Evolutionary conservation across 345 rosid species (phyloP).

Genomic region (Orychophragmus violaceus): DNA sequence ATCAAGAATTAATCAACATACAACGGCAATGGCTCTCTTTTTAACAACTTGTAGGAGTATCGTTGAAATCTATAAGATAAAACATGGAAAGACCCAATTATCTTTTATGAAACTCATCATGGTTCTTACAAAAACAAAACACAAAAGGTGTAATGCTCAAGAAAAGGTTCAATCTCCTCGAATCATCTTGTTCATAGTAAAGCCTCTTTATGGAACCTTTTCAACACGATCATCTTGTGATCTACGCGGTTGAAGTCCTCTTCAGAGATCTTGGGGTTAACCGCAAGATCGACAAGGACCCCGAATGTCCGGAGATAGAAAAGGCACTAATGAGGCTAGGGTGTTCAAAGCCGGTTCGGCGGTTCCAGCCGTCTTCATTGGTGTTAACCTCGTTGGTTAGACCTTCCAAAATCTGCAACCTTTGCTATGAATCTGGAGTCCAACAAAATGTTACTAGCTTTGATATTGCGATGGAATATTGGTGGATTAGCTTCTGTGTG

Average conservation of each 20-base stretch:
- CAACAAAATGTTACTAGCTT: no score
- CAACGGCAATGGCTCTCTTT: conserved; percentile 1
- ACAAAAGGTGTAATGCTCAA: background rate
- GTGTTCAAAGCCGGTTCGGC: conserved; percentile 56
- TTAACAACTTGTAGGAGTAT: conserved; percentile 17
- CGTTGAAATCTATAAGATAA: background rate
- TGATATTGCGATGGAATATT: no score
- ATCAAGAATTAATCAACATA: conserved; percentile 5
- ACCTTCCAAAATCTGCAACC: no score
- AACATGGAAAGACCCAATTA: background rate
- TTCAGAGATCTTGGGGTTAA: conserved; percentile 65
- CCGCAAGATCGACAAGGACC: conserved; percentile 64
- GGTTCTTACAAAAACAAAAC: background rate
- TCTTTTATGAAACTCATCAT: background rate
- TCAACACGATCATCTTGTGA: conserved; percentile 7
- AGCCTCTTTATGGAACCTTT: conserved; percentile 7
- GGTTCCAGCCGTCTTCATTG: conserved; percentile 70
- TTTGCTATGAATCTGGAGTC: no score
- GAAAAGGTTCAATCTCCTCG: conserved; percentile 22
- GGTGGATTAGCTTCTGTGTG: no score
- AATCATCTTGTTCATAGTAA: conserved; percentile 1
- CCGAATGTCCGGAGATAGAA: conserved; percentile 67
- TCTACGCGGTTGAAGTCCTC: conserved; percentile 57
- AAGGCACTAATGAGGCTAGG: conserved; percentile 66
- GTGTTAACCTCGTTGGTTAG: conserved; percentile 64